Base-by-base conservation (phyloP, 176 grass and related monocot genomes). In the Poa pratensis region DNA sequence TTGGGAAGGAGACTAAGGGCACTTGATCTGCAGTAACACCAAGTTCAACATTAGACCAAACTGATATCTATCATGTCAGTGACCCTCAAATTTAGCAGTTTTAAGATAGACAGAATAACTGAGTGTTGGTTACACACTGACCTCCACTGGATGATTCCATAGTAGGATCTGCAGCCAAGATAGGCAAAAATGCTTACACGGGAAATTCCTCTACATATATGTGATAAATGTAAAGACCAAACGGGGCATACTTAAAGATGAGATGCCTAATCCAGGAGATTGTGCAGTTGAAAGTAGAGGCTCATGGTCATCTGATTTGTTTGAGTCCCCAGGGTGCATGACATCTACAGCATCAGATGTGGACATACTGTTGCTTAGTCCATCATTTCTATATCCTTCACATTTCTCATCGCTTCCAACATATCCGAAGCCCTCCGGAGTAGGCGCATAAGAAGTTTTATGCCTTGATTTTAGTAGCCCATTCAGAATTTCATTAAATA, bases 401-500 rank as follows among this genome's bases (percentile, higher is more conserved):
- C 57, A 87, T 77, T 90, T 84, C 39, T 86, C 77, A 80, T 32
- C 23, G 57, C 84, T 70, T 49, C 43, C 18, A 22, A 77, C 53
- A 76, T 75, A 83, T 77, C 83, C 40, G 0, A 93, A 85, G 54
- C 84, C 93, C 61, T 87, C 87, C 14, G 93, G 93, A 75, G 91
- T 84, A 58, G 93, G 91, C 43, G 93, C 93, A 78, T 87, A 98
- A 81, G 89, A 83, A 86, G 55, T 75, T 52, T 83, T 84, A 69
- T 93, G 63, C 76, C 95, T 98, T 13, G 83, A 93, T 32, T 67
- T 83, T 71, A 98, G 87, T 89, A 98, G 28, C 19, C 92, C 95
- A 64, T 98, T 98, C 81, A 98, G 80, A 87, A 93, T 89, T 93
- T 95, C 95, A 84, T 95, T 95, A 87, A 95, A 94, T 75, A 98